These are phyloP conservation scores for Teunomyces gatunensis DNA, from an alignment of 805 yeast genomes.

Conservation along the genomic window DNA sequence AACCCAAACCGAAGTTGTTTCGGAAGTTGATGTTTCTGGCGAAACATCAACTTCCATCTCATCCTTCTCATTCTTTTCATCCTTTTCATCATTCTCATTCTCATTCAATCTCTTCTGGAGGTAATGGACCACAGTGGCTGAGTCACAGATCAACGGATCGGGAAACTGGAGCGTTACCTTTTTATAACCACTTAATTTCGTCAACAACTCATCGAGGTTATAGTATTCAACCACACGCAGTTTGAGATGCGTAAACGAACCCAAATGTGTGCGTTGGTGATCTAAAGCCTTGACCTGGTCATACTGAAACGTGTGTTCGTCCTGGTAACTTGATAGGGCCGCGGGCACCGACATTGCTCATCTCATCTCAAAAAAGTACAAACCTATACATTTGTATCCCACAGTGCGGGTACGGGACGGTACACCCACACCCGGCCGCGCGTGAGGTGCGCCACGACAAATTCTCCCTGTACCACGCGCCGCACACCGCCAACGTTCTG, in stretches of 20 bases:
- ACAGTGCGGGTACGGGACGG: constrained; percentile 46
- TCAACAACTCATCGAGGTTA: constrained; percentile 46
- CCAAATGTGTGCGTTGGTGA: constrained; percentile 23
- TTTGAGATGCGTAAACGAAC: constrained; percentile 15
- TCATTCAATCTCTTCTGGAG: constrained; percentile 39
- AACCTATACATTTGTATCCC: constrained; percentile 28
- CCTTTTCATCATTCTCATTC: constrained; percentile 3
- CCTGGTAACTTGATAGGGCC: constrained; percentile 70
- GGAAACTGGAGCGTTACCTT: constrained; percentile 89
- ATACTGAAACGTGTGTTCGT: constrained; percentile 52
- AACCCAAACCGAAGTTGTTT: constrained; percentile 55
- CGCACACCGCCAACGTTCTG: constrained; percentile 49
- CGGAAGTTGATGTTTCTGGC: not conserved
- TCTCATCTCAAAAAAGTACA: not conserved
- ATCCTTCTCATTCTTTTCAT: not conserved
- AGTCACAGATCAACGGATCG: constrained; percentile 72
- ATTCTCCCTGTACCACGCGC: constrained; percentile 38
- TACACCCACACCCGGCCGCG: constrained; percentile 46
- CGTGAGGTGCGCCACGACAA: constrained; percentile 34
- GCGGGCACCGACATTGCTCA: constrained; percentile 12
- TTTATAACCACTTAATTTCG: constrained; percentile 30
- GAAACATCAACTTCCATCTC: constrained; percentile 15
- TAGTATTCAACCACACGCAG: constrained; percentile 49
- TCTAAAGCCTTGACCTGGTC: constrained; percentile 35
- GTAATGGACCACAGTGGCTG: constrained; percentile 63